phyloP scores from a whole-genome alignment of 2,329 filamentous ascomycete species.

The Penicillium sp. region DNA sequence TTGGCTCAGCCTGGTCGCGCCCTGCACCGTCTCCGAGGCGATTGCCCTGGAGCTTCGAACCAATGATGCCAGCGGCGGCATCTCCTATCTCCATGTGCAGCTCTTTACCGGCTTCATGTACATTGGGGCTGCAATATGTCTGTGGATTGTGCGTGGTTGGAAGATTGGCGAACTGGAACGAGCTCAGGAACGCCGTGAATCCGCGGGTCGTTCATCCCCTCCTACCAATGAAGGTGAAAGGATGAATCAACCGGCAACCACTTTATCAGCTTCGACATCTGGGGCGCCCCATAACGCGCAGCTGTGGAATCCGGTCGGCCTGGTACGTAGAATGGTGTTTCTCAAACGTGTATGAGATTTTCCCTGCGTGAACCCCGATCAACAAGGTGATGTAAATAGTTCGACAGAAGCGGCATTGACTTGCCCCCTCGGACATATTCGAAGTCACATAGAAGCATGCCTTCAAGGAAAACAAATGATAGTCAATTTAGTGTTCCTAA shows the following conservation, averaged over 20 bases:
- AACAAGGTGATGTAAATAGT: too few species aligned
- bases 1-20: slow-evolving; percentile 58
- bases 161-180: slow-evolving; percentile 36
- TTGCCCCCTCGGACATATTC: too few species aligned
- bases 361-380: too few species aligned
- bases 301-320: slow-evolving; percentile 28
- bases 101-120: slow-evolving; percentile 63
- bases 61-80: slow-evolving; percentile 19
- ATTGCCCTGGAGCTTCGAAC: slow-evolving; percentile 61
- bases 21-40: slow-evolving; percentile 49
- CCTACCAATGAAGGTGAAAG: slow-evolving; percentile 17
- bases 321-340: slow-evolving; percentile 33
- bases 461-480: too few species aligned
- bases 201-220: slow-evolving; percentile 5
- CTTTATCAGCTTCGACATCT: slow-evolving; percentile 1
- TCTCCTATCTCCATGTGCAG: slow-evolving; percentile 42
- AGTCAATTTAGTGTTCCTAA: too few species aligned
- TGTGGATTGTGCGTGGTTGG: slow-evolving; percentile 43
- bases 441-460: too few species aligned
- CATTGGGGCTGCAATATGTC: slow-evolving; percentile 52
- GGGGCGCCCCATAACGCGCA: slow-evolving; percentile 1
- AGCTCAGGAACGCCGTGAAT: slow-evolving; percentile 8
- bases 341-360: slow-evolving; percentile 28
- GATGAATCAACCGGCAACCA: slow-evolving; percentile 2
- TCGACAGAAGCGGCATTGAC: too few species aligned